Evolutionary conservation across 345 rosid genomes (phyloP).

Genomic region (Jatropha curcas): DNA sequence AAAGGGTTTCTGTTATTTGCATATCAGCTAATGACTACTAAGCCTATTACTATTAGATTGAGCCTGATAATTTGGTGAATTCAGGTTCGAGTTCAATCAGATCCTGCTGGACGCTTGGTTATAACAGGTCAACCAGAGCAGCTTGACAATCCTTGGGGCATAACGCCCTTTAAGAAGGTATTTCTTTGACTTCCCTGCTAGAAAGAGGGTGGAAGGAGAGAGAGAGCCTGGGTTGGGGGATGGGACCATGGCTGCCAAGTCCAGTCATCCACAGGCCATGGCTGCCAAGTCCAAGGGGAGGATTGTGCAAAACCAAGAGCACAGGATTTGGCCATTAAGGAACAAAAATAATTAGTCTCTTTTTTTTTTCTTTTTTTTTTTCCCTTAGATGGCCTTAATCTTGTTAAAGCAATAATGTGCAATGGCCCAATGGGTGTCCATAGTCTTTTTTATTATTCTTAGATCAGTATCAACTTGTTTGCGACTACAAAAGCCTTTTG

Average conservation of each 20-base stretch:
- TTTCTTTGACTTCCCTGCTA: not conserved
- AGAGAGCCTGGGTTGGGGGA: not conserved
- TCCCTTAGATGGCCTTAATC: not conserved
- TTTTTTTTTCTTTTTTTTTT: not conserved
- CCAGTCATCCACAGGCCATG: no score
- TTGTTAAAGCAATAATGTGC: not conserved
- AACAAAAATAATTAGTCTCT: no score
- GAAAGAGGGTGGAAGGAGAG: not conserved
- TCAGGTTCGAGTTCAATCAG: conserved; percentile 85
- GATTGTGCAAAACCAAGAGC: not conserved
- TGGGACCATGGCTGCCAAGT: no score
- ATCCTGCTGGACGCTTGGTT: conserved; percentile 74
- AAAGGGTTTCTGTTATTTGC: not conserved
- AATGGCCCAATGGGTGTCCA: not conserved
- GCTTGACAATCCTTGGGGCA: conserved; percentile 87
- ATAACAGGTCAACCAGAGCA: conserved; percentile 86
- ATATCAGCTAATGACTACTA: not conserved
- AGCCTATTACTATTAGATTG: not conserved
- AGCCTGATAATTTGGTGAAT: conserved; percentile 10
- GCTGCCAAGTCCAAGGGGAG: no score
- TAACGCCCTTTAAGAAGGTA: conserved; percentile 88
- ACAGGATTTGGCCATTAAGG: not conserved
- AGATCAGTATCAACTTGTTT: not conserved
- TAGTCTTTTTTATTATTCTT: not conserved
- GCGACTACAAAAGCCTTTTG: not conserved